Base-by-base conservation (phyloP, 306 rosid species). In the Hylodesmum podocarpum region DNA sequence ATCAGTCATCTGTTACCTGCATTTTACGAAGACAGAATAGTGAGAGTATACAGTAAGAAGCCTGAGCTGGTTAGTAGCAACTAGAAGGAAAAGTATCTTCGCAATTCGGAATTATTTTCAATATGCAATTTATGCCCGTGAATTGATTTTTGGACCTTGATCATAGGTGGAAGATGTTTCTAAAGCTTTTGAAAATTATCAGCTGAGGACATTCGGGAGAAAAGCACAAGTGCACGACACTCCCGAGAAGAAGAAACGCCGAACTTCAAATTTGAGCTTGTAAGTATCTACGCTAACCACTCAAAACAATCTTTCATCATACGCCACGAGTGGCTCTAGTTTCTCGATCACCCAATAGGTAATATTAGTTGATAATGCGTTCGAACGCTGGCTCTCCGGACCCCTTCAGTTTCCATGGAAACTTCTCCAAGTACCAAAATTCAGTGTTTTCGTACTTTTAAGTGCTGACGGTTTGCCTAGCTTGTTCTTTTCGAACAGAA, bases 1-100 rank as follows among this genome's bases (percentile, higher is more conserved):
- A 78, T 93, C 44, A 93, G 96, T 79, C 98, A 91, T 82, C 78
- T 93, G 85, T 83, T 93, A 83, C 97, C 98, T 6, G 81, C 90
- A 31, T 93, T 76, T 34, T 84, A 83, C 67, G 87, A 89, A 83
- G 97, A 93, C 57, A 67, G 77, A 75, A 85, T 91, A 81, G 98
- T 93, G 68, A 84, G 98, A 87, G 97, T 91, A 41, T 93, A 91
- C 59, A 78, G 97, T 50, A 93, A 91, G 85, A 89, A 84, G 84
- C 93, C 96, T 31, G 96, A 87, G 65, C 79, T 89, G 98, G 98
- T 93, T 55, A 79, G 95, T 73, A 19, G n/a, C 76, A 28, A 54
- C 76, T 61, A 40, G 12, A 40, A 34, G 66, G 11, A 75, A 36
- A 37, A 3, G 5, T 28, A 15, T 34, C 55, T 61, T 31, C 24